A percentile compares a stretch with the other conserved stretches of the same genome.
phyloP scores from a whole-genome alignment of 768 basidiomycete genomes.

The Leucosporidium yakuticum region DNA sequence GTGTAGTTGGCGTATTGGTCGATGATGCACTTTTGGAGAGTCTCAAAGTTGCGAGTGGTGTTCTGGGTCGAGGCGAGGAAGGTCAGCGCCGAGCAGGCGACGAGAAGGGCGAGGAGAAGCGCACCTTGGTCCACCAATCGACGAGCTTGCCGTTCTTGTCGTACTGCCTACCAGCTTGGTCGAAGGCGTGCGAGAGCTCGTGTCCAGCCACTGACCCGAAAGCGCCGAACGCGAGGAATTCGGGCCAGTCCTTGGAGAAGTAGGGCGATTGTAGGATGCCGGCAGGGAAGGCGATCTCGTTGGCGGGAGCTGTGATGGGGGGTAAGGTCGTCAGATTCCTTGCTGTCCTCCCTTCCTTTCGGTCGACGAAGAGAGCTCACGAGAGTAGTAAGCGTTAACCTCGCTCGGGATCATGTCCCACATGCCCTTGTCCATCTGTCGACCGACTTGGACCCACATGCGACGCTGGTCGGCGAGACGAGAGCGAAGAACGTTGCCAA shows the following conservation, averaged over 20 bases:
- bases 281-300: conserved; percentile 87
- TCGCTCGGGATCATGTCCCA: conserved; percentile 76
- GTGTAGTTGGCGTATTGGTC: conserved; percentile 84
- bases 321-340: background rate
- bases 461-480: conserved; percentile 58
- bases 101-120: background rate
- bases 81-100: background rate
- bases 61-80: conserved; percentile 31
- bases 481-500: conserved; percentile 71
- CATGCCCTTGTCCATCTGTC: conserved; percentile 58
- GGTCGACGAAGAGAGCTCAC: conserved; percentile 51
- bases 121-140: conserved; percentile 83
- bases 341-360: background rate
- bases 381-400: conserved; percentile 83
- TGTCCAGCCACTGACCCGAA: conserved; percentile 90
- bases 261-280: conserved; percentile 83
- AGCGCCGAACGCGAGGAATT: conserved; percentile 81
- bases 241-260: conserved; percentile 78
- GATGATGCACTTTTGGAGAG: conserved; percentile 79
- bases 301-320: background rate
- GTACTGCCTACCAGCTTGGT: conserved; percentile 58
- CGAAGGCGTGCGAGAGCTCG: conserved; percentile 86
- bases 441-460: conserved; percentile 70
- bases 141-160: conserved; percentile 81
- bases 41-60: conserved; percentile 75